phyloP scores from a whole-genome alignment of 345 rosid genomes.

The Populus deltoides region DNA sequence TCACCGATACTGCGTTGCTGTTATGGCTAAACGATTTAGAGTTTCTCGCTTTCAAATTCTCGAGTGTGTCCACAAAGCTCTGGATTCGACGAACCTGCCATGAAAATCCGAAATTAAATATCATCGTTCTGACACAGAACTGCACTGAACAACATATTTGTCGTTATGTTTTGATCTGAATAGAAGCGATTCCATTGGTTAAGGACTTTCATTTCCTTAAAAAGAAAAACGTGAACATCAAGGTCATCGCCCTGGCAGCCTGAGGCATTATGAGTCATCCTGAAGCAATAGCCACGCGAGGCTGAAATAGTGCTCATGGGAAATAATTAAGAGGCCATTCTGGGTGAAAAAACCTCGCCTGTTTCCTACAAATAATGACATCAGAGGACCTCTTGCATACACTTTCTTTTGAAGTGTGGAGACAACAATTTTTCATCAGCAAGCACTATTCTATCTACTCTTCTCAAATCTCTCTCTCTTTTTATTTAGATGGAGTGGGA shows the following conservation, averaged over 20 bases:
- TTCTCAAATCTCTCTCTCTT: neutral
- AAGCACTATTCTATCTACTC: neutral
- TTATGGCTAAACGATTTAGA: constrained; percentile 15
- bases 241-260: neutral
- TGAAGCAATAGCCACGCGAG: neutral
- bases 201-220: neutral
- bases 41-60: constrained; percentile 41
- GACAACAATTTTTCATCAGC: neutral
- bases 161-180: neutral
- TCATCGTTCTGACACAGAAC: neutral
- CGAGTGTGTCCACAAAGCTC: constrained; percentile 39
- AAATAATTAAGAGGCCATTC: neutral
- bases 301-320: neutral
- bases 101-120: neutral
- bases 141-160: neutral
- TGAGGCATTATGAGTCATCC: neutral
- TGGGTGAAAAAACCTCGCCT: neutral
- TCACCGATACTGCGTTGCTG: constrained; percentile 25
- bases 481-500: neutral
- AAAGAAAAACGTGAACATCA: neutral
- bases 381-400: neutral
- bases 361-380: neutral
- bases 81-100: constrained; percentile 42
- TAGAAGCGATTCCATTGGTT: neutral
- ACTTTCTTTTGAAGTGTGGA: neutral